Percentiles rank a stretch among this genome's conserved stretches.
Conservation (phyloP, 2,329 filamentous ascomycete species). For the Fusarium bactridioides region DNA sequence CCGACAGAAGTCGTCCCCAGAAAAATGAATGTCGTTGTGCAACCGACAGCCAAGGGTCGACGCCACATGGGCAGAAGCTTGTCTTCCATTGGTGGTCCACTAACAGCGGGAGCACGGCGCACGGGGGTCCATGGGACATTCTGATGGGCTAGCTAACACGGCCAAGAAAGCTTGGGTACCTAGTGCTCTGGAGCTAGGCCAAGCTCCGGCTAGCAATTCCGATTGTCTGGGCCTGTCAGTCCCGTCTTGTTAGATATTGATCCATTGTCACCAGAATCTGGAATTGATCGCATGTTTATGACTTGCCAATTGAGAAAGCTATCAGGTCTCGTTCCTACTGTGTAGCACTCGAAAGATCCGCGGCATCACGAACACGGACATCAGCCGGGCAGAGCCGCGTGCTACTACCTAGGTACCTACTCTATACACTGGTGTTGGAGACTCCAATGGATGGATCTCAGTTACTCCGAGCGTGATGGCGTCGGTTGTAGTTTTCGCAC, state of each 20-base stretch:
- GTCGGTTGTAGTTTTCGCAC: background rate
- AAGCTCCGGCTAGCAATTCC: conserved; percentile 21
- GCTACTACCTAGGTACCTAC: background rate
- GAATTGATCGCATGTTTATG: conserved; percentile 10
- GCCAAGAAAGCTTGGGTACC: conserved; percentile 6
- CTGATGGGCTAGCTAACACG: conserved; percentile 46
- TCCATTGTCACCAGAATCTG: background rate
- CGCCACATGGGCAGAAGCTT: conserved; percentile 42
- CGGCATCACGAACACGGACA: background rate
- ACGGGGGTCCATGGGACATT: conserved; percentile 42
- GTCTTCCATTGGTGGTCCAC: conserved; percentile 44
- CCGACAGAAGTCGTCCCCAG: conserved; percentile 8
- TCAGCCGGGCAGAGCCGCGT: background rate
- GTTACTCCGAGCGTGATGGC: background rate
- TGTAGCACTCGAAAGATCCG: background rate
- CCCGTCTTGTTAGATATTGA: background rate
- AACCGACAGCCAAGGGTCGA: conserved; percentile 36
- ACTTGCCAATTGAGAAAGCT: background rate
- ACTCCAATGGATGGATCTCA: background rate
- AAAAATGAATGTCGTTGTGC: conserved; percentile 15
- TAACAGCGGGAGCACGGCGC: conserved; percentile 41
- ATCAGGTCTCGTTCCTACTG: background rate
- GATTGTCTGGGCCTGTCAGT: conserved; percentile 18
- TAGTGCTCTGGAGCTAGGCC: background rate
- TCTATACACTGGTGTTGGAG: background rate